Evolutionary conservation across 1,139 yeast species (phyloP).

Genomic region (Geotrichum aggregatum): DNA sequence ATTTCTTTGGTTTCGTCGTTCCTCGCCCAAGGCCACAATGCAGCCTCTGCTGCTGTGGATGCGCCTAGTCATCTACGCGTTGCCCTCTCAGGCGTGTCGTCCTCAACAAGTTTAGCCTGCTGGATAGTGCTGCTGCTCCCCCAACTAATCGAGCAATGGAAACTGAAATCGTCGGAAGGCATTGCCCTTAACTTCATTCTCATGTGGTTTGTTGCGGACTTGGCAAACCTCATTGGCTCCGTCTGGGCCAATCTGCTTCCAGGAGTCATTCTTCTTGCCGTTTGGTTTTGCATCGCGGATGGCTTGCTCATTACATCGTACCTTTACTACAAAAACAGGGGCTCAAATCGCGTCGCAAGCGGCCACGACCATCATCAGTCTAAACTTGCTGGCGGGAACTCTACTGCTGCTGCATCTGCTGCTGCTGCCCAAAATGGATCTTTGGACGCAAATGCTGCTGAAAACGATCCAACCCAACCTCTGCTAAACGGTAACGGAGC

Average conservation of each 20-base stretch:
- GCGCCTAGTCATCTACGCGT: slow-evolving; percentile 39
- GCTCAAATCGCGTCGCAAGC: slow-evolving; percentile 12
- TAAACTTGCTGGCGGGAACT: background rate
- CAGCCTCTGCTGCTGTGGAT: background rate
- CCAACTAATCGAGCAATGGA: slow-evolving; percentile 79
- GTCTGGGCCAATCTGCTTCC: slow-evolving; percentile 69
- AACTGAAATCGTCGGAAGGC: slow-evolving; percentile 73
- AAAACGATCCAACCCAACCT: slow-evolving; percentile 23
- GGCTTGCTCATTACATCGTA: slow-evolving; percentile 58
- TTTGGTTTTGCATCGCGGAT: slow-evolving; percentile 74
- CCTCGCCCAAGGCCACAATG: background rate
- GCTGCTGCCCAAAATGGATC: background rate
- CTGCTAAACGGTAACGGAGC: slow-evolving; percentile 23
- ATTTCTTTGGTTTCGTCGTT: background rate
- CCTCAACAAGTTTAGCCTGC: slow-evolving; percentile 58
- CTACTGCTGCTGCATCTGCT: background rate
- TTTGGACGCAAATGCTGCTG: background rate
- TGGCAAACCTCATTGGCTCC: slow-evolving; percentile 64
- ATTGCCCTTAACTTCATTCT: slow-evolving; percentile 64
- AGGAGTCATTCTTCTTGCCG: slow-evolving; percentile 63
- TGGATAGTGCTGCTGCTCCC: slow-evolving; percentile 78
- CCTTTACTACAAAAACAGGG: slow-evolving; percentile 43
- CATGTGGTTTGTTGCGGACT: slow-evolving; percentile 72
- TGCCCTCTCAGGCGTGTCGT: slow-evolving; percentile 58
- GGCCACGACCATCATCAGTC: slow-evolving; percentile 10